Percentiles rank a stretch among this genome's conserved stretches.
Evolutionary conservation across 75 land plant genomes (phyloP).

Genomic region (Sequoiadendron giganteum): DNA sequence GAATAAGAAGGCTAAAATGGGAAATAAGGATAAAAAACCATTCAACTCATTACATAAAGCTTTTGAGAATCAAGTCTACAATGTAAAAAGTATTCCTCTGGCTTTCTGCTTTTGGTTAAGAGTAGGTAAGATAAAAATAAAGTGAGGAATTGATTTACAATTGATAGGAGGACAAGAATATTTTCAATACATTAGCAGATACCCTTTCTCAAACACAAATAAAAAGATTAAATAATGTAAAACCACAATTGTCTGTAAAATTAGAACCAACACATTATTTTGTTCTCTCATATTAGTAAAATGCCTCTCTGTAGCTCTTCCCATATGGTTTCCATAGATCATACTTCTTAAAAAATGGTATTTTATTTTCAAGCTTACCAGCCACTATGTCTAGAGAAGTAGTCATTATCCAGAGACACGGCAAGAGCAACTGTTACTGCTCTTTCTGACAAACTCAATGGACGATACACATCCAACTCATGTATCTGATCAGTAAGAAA

Average conservation of each 20-base stretch:
- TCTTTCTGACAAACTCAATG: conserved; percentile 75
- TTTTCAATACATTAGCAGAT: background rate
- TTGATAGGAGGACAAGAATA: background rate
- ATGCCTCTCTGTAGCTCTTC: background rate
- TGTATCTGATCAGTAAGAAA: conserved; percentile 46
- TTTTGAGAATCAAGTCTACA: background rate
- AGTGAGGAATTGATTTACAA: background rate
- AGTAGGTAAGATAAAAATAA: background rate
- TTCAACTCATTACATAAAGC: background rate
- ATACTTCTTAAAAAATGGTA: background rate
- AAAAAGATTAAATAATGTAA: background rate
- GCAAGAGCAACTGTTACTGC: conserved; percentile 88
- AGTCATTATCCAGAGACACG: conserved; percentile 89
- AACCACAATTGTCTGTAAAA: background rate
- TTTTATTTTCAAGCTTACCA: conserved; percentile 38
- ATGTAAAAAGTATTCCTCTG: background rate
- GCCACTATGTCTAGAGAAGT: conserved; percentile 90
- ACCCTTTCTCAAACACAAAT: background rate
- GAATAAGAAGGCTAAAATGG: background rate
- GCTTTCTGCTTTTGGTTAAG: background rate
- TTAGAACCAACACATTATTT: background rate
- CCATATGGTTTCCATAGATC: background rate
- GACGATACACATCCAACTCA: conserved; percentile 61
- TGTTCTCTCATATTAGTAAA: background rate
- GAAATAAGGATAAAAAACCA: background rate